A percentile compares a stretch with the other conserved stretches of the same genome.
These are phyloP conservation scores for Silene uniflora DNA, from an alignment of 148 eudicot genomes.

Conservation along the genomic window DNA sequence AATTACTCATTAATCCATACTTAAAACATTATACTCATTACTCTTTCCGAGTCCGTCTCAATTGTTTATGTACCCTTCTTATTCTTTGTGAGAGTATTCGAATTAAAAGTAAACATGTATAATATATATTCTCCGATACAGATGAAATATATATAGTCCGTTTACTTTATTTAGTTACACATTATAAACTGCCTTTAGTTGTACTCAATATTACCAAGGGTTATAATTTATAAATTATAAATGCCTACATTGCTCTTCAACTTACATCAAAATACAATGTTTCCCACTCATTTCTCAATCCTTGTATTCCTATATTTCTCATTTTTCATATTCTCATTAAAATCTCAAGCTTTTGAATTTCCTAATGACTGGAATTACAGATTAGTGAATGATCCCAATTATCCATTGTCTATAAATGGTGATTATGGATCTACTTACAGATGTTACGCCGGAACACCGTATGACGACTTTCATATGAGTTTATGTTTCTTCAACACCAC, in stretches of 20 bases:
- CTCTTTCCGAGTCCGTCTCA: too few species aligned
- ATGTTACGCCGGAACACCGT: constrained; percentile 7
- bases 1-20: too few species aligned
- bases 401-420: neutral
- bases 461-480: neutral
- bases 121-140: too few species aligned
- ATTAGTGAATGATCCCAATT: neutral
- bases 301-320: neutral
- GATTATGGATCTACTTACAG: constrained; percentile 10
- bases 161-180: too few species aligned
- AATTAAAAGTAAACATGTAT: too few species aligned
- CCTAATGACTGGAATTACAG: neutral
- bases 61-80: too few species aligned
- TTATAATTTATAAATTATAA: too few species aligned
- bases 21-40: too few species aligned
- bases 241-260: neutral
- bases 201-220: too few species aligned
- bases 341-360: neutral
- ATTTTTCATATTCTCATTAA: neutral
- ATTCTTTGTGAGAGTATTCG: too few species aligned
- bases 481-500: constrained; percentile 14
- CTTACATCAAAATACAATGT: neutral
- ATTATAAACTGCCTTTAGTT: too few species aligned
- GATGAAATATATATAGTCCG: too few species aligned
- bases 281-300: neutral